phyloP scores from a whole-genome alignment of 768 basidiomycete species.

The Hemileccinum rubropunctum region DNA sequence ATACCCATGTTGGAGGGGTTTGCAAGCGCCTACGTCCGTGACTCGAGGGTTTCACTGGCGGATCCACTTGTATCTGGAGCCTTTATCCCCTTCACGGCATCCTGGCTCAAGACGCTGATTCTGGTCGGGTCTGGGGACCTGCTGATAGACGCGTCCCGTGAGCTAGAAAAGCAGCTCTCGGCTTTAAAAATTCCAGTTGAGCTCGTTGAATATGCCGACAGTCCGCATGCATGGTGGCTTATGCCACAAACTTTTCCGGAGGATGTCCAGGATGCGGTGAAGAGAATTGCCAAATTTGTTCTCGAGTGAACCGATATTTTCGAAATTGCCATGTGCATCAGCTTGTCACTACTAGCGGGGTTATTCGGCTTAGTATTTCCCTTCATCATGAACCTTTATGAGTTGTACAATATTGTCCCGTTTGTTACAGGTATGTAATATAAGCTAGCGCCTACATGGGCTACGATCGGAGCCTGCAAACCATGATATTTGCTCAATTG shows the following conservation, averaged over 20 bases:
- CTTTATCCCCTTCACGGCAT: constrained; percentile 12
- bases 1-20: rapidly evolving
- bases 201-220: constrained; percentile 23
- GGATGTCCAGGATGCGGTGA: constrained; percentile 6
- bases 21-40: constrained; percentile 9
- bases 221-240: constrained; percentile 26
- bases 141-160: constrained; percentile 9
- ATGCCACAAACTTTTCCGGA: constrained; percentile 14
- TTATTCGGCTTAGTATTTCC: too few species aligned
- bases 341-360: too few species aligned
- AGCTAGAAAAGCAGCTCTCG: constrained; percentile 5
- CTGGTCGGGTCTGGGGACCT: constrained; percentile 18
- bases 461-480: too few species aligned
- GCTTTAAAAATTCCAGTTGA: constrained; percentile 9
- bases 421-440: too few species aligned
- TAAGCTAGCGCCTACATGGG: too few species aligned
- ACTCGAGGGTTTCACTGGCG: constrained; percentile 1
- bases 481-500: too few species aligned
- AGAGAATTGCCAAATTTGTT: constrained; percentile 11
- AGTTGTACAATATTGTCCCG: too few species aligned
- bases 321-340: not conserved
- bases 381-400: too few species aligned
- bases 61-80: constrained; percentile 20
- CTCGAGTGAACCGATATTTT: constrained; percentile 1
- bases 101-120: constrained; percentile 25